Conservation (phyloP, 768 basidiomycete genomes). For the Panaeolus cyanescens region DNA sequence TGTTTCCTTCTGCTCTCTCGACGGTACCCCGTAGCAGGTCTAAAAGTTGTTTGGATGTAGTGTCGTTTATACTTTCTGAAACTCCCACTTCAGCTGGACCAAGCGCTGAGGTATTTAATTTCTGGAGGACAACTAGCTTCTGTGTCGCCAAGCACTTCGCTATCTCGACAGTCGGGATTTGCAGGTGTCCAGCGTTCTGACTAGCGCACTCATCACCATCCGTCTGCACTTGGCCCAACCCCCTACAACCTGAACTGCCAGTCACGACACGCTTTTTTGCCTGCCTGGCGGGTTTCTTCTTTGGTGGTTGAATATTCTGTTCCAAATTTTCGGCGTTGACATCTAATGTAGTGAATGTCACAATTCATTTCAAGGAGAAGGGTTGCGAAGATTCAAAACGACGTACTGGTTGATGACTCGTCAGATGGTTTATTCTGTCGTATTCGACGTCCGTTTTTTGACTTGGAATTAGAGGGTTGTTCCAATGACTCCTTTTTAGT, state of each 20-base stretch:
- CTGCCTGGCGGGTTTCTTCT: not conserved
- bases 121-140: slow-evolving; percentile 54
- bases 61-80: slow-evolving; percentile 36
- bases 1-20: slow-evolving; percentile 87
- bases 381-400: too few relatives aligned
- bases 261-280: not conserved
- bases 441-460: too few relatives aligned
- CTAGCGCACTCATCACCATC: too few relatives aligned
- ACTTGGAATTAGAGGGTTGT: too few relatives aligned
- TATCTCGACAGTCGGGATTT: slow-evolving; percentile 40
- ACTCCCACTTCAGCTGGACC: slow-evolving; percentile 21
- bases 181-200: not conserved
- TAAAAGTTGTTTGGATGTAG: slow-evolving; percentile 57
- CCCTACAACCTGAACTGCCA: too few relatives aligned
- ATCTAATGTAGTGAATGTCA: too few relatives aligned
- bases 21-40: slow-evolving; percentile 75
- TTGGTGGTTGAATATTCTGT: not conserved
- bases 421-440: too few relatives aligned
- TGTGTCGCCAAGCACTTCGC: slow-evolving; percentile 52
- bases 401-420: too few relatives aligned
- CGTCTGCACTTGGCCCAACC: too few relatives aligned
- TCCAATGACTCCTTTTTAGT: too few relatives aligned
- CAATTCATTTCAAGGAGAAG: too few relatives aligned
- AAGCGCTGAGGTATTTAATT: slow-evolving; percentile 34
- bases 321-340: not conserved